Evolutionary conservation across 169 alveolate species (phyloP).

Genomic region (Cryptosporidium ubiquitum): DNA sequence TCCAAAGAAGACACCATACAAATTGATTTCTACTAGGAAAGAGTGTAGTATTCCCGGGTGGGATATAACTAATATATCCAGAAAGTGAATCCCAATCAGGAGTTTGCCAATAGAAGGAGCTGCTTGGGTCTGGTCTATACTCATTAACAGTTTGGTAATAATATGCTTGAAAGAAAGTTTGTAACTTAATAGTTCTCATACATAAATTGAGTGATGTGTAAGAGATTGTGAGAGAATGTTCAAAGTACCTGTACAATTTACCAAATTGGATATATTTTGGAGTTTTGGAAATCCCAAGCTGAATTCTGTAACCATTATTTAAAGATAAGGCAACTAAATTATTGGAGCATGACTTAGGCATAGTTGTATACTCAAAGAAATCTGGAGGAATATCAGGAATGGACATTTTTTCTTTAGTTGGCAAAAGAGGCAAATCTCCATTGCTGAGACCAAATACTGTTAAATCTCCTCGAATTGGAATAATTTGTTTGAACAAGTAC

Average conservation of each 20-base stretch:
- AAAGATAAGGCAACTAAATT: conserved; percentile 55
- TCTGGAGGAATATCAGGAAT: conserved; percentile 58
- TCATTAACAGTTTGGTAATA: conserved; percentile 38
- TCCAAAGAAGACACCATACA: conserved; percentile 69
- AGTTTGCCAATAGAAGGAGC: conserved; percentile 62
- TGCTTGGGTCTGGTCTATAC: conserved; percentile 57
- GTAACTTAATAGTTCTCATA: conserved; percentile 44
- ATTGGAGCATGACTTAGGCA: conserved; percentile 56
- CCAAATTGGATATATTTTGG: conserved; percentile 61
- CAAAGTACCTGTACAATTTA: conserved; percentile 41
- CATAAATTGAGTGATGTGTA: conserved; percentile 52
- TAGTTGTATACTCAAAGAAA: conserved; percentile 55
- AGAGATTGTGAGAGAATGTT: conserved; percentile 13
- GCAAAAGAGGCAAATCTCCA: conserved; percentile 59
- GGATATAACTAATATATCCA: conserved; percentile 51
- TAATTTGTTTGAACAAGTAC: conserved; percentile 41
- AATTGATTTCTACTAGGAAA: conserved; percentile 60
- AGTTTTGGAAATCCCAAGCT: conserved; percentile 32
- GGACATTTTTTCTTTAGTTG: conserved; percentile 11
- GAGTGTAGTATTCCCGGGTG: neutral
- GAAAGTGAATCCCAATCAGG: conserved; percentile 47
- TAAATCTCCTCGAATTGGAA: conserved; percentile 55
- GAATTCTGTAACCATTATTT: conserved; percentile 36
- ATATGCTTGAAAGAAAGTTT: conserved; percentile 41
- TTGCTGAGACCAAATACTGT: conserved; percentile 50